Conservation (phyloP, 352 stramenopile genomes). For the Pseudoperonospora humuli region DNA sequence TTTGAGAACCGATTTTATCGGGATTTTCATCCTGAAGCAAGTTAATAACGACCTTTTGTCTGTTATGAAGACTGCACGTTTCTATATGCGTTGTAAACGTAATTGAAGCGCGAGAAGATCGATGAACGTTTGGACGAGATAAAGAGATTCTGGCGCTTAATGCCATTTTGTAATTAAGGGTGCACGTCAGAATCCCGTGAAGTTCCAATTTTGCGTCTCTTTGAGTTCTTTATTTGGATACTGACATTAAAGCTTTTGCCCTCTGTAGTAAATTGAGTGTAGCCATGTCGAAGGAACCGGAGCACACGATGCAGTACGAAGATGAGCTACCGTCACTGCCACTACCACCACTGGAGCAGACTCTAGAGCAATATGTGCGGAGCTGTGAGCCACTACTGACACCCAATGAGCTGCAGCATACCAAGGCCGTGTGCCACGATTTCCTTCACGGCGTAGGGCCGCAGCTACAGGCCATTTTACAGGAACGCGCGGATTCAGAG, state of each 20-base stretch:
- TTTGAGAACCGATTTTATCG: too few relatives aligned
- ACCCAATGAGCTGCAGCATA: constrained; percentile 82
- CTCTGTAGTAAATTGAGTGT: constrained; percentile 3
- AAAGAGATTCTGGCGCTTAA: too few relatives aligned
- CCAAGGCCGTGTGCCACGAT: constrained; percentile 87
- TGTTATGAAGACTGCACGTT: too few relatives aligned
- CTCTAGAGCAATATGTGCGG: constrained; percentile 87
- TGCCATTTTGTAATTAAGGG: too few relatives aligned
- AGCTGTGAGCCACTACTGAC: constrained; percentile 88
- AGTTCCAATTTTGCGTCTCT: too few relatives aligned
- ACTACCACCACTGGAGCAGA: constrained; percentile 90
- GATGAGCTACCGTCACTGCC: constrained; percentile 89
- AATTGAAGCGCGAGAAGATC: too few relatives aligned
- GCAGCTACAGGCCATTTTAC: constrained; percentile 85
- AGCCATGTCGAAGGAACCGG: constrained; percentile 17
- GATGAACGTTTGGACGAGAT: too few relatives aligned
- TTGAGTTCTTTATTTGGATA: too few relatives aligned
- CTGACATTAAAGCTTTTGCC: constrained; percentile 17
- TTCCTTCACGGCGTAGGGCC: constrained; percentile 83
- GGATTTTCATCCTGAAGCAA: too few relatives aligned
- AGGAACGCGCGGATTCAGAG: constrained; percentile 77
- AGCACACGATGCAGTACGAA: constrained; percentile 76
- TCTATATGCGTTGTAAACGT: too few relatives aligned
- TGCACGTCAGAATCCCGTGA: too few relatives aligned
- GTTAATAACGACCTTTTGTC: too few relatives aligned